Evolutionary conservation across 176 grass and related monocot genomes (phyloP).

Genomic region (Phragmites australis): DNA sequence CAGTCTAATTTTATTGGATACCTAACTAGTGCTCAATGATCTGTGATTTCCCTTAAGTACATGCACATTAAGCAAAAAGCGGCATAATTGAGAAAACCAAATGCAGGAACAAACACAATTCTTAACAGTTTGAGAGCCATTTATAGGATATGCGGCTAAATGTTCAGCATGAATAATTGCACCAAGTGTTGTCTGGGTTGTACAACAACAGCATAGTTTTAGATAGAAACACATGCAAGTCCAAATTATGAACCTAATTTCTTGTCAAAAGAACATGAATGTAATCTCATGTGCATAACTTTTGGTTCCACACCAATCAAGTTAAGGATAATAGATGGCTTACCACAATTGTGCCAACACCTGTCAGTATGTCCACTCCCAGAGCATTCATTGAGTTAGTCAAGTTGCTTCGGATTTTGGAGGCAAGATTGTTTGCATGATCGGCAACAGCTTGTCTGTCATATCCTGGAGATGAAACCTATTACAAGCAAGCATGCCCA

Average conservation of each 20-base stretch:
- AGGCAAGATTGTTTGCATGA: slow-evolving; percentile 93
- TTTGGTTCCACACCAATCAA: background rate
- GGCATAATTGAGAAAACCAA: background rate
- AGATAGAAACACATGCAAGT: background rate
- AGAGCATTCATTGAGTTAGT: slow-evolving; percentile 94
- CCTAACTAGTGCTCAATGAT: background rate
- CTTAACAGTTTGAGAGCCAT: background rate
- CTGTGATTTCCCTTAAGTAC: background rate
- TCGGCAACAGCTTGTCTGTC: slow-evolving; percentile 85
- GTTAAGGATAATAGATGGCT: slow-evolving; percentile 33
- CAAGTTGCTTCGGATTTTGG: slow-evolving; percentile 86
- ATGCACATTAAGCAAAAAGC: background rate
- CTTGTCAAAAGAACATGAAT: background rate
- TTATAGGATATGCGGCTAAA: background rate
- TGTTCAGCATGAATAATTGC: slow-evolving; percentile 1
- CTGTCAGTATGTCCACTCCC: slow-evolving; percentile 86
- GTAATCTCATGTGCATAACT: background rate
- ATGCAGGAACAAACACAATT: background rate
- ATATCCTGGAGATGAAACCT: slow-evolving; percentile 89
- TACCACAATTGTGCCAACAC: slow-evolving; percentile 80
- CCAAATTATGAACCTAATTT: background rate
- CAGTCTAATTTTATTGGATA: background rate
- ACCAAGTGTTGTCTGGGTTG: background rate
- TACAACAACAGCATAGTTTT: background rate
- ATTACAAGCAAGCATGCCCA: background rate